Evolutionary conservation across 1,139 yeast genomes (phyloP).

Genomic region (Hyphopichia burtonii): DNA sequence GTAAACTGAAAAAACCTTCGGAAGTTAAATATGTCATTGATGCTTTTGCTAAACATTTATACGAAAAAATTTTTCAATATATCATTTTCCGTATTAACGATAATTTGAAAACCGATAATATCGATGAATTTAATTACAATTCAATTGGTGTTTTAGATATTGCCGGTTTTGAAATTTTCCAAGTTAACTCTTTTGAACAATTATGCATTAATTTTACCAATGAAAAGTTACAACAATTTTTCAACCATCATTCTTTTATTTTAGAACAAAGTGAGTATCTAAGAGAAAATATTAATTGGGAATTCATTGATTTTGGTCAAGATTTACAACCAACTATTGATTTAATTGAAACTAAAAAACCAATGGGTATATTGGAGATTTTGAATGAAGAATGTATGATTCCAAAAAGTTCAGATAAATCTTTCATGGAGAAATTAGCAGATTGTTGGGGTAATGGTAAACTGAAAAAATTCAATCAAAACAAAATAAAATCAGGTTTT

Average conservation of each 20-base stretch:
- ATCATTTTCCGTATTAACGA: constrained; percentile 76
- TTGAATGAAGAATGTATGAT: constrained; percentile 95
- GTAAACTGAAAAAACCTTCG: constrained; percentile 72
- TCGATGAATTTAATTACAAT: constrained; percentile 30
- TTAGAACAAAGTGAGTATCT: constrained; percentile 94
- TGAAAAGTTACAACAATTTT: constrained; percentile 93
- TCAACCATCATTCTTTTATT: constrained; percentile 96
- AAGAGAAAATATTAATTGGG: constrained; percentile 94
- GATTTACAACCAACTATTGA: constrained; percentile 95
- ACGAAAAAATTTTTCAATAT: constrained; percentile 78
- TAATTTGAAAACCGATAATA: constrained; percentile 45
- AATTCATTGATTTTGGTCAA: constrained; percentile 94
- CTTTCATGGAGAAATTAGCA: constrained; percentile 80
- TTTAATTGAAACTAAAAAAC: constrained; percentile 72
- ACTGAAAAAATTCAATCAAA: constrained; percentile 62
- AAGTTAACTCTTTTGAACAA: constrained; percentile 91
- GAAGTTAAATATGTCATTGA: constrained; percentile 84
- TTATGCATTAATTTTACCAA: constrained; percentile 95
- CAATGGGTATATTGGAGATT: constrained; percentile 85
- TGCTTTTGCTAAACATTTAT: constrained; percentile 83
- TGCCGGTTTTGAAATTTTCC: constrained; percentile 96
- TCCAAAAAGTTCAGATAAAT: constrained; percentile 82
- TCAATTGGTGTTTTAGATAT: constrained; percentile 94
- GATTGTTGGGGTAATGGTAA: constrained; percentile 59
- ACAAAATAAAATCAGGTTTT: constrained; percentile 69